phyloP scores from a whole-genome alignment of 257 asterid genomes.

The Solanum bukasovii region DNA sequence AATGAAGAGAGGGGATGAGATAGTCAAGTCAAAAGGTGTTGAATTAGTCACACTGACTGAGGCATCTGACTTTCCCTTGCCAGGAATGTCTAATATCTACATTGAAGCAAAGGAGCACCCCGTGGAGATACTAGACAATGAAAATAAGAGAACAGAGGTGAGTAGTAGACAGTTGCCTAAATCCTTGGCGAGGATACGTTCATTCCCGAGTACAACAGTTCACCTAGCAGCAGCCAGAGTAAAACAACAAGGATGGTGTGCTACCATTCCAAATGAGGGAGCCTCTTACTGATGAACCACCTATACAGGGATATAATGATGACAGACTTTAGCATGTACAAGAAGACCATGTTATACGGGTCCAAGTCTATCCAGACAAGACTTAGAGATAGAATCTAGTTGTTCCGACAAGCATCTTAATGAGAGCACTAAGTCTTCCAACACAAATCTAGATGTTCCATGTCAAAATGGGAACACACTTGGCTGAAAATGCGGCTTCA shows the following conservation, averaged over 20 bases:
- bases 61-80: slow-evolving; percentile 13
- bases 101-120: slow-evolving; percentile 82
- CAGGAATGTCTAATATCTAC: slow-evolving; percentile 52
- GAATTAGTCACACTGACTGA: slow-evolving; percentile 12
- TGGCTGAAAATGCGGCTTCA: slow-evolving; percentile 14
- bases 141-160: slow-evolving; percentile 28
- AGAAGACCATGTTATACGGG: slow-evolving; percentile 15
- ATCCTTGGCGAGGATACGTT: slow-evolving; percentile 68
- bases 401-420: slow-evolving; percentile 9
- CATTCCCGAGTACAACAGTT: slow-evolving; percentile 48
- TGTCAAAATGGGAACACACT: slow-evolving; percentile 11
- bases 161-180: slow-evolving; percentile 31
- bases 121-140: slow-evolving; percentile 54
- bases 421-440: slow-evolving; percentile 21
- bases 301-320: slow-evolving; percentile 13
- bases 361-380: slow-evolving; percentile 25
- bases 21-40: slow-evolving; percentile 25
- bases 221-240: slow-evolving; percentile 54
- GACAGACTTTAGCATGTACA: slow-evolving; percentile 2
- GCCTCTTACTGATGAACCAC: slow-evolving; percentile 23
- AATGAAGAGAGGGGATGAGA: slow-evolving; percentile 30
- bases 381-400: slow-evolving; percentile 16
- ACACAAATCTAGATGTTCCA: background rate
- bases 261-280: slow-evolving; percentile 28
- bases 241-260: slow-evolving; percentile 25